Conservation (phyloP, 768 basidiomycete genomes). For the Pisolithus sp. region DNA sequence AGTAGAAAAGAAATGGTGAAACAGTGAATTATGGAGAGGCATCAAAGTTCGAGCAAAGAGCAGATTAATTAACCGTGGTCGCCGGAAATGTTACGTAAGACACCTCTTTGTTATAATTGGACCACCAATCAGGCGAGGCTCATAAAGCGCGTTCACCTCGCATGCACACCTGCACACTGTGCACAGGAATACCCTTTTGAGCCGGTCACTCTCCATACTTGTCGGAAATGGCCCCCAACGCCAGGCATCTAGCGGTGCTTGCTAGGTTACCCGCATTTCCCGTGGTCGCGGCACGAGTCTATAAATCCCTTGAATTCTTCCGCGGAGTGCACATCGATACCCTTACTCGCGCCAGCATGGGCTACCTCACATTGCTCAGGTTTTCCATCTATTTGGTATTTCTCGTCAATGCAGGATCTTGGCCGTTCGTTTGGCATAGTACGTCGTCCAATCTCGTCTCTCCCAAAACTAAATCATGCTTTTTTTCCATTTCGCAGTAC, state of each 20-base stretch:
- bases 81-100: too few relatives aligned
- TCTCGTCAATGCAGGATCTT: conserved; percentile 53
- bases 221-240: too few relatives aligned
- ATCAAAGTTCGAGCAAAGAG: too few relatives aligned
- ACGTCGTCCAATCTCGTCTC: conserved; percentile 23
- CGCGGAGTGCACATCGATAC: conserved; percentile 2
- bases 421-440: conserved; percentile 68
- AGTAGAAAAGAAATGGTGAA: too few relatives aligned
- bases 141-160: too few relatives aligned
- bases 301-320: neutral
- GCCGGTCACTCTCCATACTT: too few relatives aligned
- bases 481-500: conserved; percentile 30
- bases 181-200: neutral
- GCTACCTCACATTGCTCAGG: conserved; percentile 12
- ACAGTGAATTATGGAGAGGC: too few relatives aligned
- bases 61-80: too few relatives aligned
- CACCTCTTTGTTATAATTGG: too few relatives aligned
- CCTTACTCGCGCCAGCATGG: neutral
- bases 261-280: conserved; percentile 9
- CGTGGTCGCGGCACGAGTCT: conserved; percentile 1
- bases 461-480: neutral
- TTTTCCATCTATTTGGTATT: conserved; percentile 34
- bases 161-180: neutral
- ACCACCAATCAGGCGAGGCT: too few relatives aligned
- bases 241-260: neutral